Percentiles rank a stretch among this genome's conserved stretches.
Conservation (phyloP, 306 rosid species). For the Mimosa pudica region DNA sequence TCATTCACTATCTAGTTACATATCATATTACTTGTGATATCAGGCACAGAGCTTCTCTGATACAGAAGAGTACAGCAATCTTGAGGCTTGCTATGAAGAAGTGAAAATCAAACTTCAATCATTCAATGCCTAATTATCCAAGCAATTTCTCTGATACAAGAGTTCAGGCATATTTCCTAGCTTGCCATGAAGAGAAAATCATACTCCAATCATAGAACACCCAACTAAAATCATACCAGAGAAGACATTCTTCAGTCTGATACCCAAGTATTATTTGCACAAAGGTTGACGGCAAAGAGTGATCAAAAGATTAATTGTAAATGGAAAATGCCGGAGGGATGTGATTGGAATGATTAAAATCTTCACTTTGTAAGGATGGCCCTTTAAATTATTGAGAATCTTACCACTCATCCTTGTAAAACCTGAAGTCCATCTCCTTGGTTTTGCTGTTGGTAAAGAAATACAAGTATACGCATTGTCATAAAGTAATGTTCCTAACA, state of each 20-base stretch:
- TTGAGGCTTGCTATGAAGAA: conserved; percentile 66
- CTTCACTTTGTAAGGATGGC: no score
- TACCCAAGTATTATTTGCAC: conserved; percentile 1
- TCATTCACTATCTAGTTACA: no score
- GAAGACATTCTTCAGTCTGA: conserved; percentile 11
- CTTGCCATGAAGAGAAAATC: conserved; percentile 50
- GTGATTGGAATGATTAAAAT: neutral
- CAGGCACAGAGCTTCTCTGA: conserved; percentile 57
- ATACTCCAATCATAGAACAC: conserved; percentile 42
- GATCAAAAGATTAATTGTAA: neutral
- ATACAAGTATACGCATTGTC: neutral
- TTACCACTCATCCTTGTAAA: neutral
- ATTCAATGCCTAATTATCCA: conserved; percentile 5
- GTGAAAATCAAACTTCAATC: conserved; percentile 54
- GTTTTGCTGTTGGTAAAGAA: neutral
- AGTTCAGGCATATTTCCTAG: conserved; percentile 58
- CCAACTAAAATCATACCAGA: conserved; percentile 14
- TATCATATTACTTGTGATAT: neutral
- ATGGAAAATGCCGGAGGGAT: neutral
- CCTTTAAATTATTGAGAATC: neutral
- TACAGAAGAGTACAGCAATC: conserved; percentile 61
- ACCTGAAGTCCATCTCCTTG: neutral
- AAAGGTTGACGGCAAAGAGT: neutral
- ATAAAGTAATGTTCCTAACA: neutral
- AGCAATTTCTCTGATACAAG: conserved; percentile 57